These are phyloP conservation scores for Phytomonas sp. DNA, from an alignment of 208 protist genomes.

Conservation along the genomic window DNA sequence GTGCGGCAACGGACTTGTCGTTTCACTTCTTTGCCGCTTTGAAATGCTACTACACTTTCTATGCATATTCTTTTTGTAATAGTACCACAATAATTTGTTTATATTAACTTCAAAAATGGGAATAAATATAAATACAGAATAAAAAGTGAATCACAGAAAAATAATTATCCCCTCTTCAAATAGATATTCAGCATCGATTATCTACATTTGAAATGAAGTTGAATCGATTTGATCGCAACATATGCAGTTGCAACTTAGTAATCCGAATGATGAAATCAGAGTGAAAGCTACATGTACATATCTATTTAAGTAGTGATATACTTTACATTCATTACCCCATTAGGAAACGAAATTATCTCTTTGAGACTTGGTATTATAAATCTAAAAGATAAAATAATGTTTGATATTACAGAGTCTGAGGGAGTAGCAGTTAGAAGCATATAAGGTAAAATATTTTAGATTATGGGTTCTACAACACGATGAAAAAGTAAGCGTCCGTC, in stretches of 20 bases:
- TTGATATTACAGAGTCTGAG: neutral
- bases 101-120: conserved; percentile 2
- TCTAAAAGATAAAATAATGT: neutral
- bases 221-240: neutral
- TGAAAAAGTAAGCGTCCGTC: neutral
- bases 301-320: neutral
- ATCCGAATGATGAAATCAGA: neutral
- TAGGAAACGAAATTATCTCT: neutral
- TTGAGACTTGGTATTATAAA: neutral
- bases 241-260: neutral
- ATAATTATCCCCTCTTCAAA: neutral
- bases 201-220: neutral
- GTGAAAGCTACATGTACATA: neutral
- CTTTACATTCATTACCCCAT: neutral
- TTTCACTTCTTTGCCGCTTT: neutral
- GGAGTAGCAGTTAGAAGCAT: neutral
- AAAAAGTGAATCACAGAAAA: neutral
- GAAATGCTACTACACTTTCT: neutral
- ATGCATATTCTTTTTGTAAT: neutral
- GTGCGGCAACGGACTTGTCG: neutral
- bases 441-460: neutral
- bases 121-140: neutral
- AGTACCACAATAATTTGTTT: neutral
- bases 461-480: neutral
- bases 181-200: neutral